A percentile compares a stretch with the other conserved stretches of the same genome.
Evolutionary conservation across 192 early-diverging fungal genomes (phyloP).

Genomic region (Powellomyces hirtus): DNA sequence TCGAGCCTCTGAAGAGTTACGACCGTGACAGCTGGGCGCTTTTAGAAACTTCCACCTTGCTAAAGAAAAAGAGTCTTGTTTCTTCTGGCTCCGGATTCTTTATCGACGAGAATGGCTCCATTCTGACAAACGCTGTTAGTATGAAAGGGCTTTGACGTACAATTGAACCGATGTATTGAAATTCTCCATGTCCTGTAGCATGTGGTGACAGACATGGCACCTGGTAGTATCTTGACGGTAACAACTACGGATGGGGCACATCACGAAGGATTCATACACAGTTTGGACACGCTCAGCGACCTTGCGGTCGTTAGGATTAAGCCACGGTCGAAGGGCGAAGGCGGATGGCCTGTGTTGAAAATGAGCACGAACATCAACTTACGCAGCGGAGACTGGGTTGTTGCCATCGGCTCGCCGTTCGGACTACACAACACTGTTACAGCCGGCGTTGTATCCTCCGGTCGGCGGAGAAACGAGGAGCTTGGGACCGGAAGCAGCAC

Average conservation of each 20-base stretch:
- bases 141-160: neutral
- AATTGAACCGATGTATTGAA: too few relatives aligned
- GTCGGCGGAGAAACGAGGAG: conserved; percentile 31
- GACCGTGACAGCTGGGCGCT: neutral
- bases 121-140: conserved; percentile 45
- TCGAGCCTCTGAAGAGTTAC: neutral
- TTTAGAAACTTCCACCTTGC: conserved; percentile 19
- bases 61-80: conserved; percentile 27
- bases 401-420: conserved; percentile 53
- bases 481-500: conserved; percentile 30
- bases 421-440: conserved; percentile 53
- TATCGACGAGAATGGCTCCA: conserved; percentile 37
- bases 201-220: conserved; percentile 29
- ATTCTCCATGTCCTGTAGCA: conserved; percentile 6
- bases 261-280: conserved; percentile 37
- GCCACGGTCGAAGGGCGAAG: neutral
- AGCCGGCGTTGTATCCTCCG: conserved; percentile 46
- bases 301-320: conserved; percentile 43
- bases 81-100: conserved; percentile 53
- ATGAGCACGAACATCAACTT: conserved; percentile 25
- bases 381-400: conserved; percentile 42
- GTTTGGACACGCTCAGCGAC: conserved; percentile 42
- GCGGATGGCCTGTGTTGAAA: conserved; percentile 9
- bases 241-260: conserved; percentile 37
- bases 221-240: conserved; percentile 30